These are phyloP conservation scores for Tulasnella sp. DNA, from an alignment of 768 basidiomycete genomes.

Conservation along the genomic window DNA sequence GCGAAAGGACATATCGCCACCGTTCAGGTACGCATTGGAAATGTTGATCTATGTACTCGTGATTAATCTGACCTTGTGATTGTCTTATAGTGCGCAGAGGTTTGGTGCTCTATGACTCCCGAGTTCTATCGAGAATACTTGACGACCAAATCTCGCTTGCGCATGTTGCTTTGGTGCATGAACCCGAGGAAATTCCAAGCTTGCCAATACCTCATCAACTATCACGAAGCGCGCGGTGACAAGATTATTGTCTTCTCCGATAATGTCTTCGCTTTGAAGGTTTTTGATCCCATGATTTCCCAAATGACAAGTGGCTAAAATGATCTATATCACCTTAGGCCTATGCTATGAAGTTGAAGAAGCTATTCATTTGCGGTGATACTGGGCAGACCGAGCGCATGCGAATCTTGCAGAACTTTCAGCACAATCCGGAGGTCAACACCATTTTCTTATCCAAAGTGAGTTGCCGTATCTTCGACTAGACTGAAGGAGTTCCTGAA, in stretches of 20 bases:
- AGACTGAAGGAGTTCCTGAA: not conserved
- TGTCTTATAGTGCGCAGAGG: slow-evolving; percentile 77
- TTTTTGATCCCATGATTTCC: slow-evolving; percentile 27
- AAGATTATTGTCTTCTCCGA: slow-evolving; percentile 99
- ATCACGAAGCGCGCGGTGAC: slow-evolving; percentile 94
- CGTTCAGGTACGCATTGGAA: slow-evolving; percentile 64
- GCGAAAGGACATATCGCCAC: slow-evolving; percentile 99
- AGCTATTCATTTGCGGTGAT: slow-evolving; percentile 92
- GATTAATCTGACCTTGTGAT: not conserved
- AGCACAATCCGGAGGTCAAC: slow-evolving; percentile 89
- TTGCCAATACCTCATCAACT: slow-evolving; percentile 96
- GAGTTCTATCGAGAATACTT: slow-evolving; percentile 98
- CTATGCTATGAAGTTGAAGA: slow-evolving; percentile 87
- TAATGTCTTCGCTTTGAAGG: slow-evolving; percentile 95
- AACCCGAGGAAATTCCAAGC: slow-evolving; percentile 99
- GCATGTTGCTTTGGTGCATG: slow-evolving; percentile 98
- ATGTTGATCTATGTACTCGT: not conserved
- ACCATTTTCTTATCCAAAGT: slow-evolving; percentile 98
- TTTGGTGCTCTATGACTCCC: slow-evolving; percentile 99
- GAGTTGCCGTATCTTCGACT: slow-evolving; percentile 20
- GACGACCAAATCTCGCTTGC: slow-evolving; percentile 81
- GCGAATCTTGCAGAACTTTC: slow-evolving; percentile 90
- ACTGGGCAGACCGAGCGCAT: slow-evolving; percentile 93
- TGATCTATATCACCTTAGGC: slow-evolving; percentile 37
- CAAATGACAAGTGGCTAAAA: not conserved